phyloP scores from a whole-genome alignment of 1,139 yeast genomes.

The Suhomyces bribrorum region DNA sequence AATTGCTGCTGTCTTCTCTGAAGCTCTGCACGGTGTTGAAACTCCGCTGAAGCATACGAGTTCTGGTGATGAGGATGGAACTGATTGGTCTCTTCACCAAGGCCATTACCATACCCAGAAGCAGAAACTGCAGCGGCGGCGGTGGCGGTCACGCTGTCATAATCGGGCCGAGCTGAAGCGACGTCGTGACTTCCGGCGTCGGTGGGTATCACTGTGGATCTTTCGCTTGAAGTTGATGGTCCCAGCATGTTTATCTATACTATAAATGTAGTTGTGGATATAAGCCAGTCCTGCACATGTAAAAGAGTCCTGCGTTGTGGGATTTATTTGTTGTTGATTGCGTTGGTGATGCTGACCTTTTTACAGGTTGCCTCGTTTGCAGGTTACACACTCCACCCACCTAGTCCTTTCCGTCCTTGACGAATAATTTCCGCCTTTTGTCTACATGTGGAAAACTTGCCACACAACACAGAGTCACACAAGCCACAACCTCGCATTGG shows the following conservation, averaged over 20 bases:
- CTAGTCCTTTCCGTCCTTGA: neutral
- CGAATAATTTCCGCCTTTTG: too few relatives aligned
- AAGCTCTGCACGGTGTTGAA: conserved; percentile 29
- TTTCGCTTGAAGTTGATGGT: conserved; percentile 36
- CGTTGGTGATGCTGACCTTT: conserved; percentile 9
- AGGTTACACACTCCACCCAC: neutral
- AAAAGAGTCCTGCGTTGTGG: conserved; percentile 9
- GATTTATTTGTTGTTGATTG: conserved; percentile 11
- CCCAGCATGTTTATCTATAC: conserved; percentile 27
- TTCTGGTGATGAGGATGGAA: conserved; percentile 29
- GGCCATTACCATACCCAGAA: conserved; percentile 16
- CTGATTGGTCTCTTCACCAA: conserved; percentile 25
- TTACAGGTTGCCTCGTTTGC: conserved; percentile 1
- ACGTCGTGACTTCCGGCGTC: conserved; percentile 13
- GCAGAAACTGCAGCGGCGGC: conserved; percentile 27
- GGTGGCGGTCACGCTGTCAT: conserved; percentile 18
- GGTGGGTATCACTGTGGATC: conserved; percentile 25
- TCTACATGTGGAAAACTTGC: too few relatives aligned
- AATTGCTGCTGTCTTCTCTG: conserved; percentile 26
- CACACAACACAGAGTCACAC: too few relatives aligned
- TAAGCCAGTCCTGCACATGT: conserved; percentile 18
- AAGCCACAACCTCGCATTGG: too few relatives aligned
- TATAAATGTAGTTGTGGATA: conserved; percentile 14
- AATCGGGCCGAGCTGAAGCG: conserved; percentile 15
- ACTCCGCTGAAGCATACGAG: conserved; percentile 28